A percentile compares a stretch with the other conserved stretches of the same genome.
phyloP scores from a whole-genome alignment of 1,284 basidiomycete genomes.

The Sanghuangporus baumii region DNA sequence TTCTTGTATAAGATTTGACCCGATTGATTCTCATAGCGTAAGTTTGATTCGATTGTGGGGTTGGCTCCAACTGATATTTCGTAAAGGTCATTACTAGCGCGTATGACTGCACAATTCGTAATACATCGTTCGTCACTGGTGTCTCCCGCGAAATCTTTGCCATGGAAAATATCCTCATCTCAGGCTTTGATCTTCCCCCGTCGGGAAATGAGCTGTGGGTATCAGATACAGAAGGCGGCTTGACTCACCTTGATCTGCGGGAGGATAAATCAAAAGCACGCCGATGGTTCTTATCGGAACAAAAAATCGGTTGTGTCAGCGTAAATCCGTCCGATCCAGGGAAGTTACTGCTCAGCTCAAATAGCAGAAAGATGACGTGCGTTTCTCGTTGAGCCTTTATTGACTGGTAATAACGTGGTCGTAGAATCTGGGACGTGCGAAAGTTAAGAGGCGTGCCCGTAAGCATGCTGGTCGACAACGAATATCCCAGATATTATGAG shows the following conservation, averaged over 20 bases:
- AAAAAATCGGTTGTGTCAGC: constrained; percentile 73
- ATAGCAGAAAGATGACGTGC: constrained; percentile 62
- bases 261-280: constrained; percentile 49
- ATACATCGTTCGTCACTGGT: constrained; percentile 61
- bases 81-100: constrained; percentile 67
- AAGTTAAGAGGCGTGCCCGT: constrained; percentile 44
- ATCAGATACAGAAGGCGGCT: constrained; percentile 61
- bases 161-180: constrained; percentile 53
- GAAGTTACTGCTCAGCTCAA: constrained; percentile 67
- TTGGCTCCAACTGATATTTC: constrained; percentile 2
- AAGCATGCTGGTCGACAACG: constrained; percentile 22
- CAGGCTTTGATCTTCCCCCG: constrained; percentile 59
- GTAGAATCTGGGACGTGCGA: constrained; percentile 72
- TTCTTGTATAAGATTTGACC: constrained; percentile 68
- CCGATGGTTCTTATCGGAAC: constrained; percentile 58
- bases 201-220: constrained; percentile 75
- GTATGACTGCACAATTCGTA: constrained; percentile 73
- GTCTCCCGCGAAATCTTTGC: constrained; percentile 62
- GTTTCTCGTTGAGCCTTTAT: constrained; percentile 18
- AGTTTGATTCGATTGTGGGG: constrained; percentile 19
- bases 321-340: constrained; percentile 65
- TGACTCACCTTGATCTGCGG: constrained; percentile 68
- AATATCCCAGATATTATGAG: constrained; percentile 40
- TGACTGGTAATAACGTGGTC: not conserved
- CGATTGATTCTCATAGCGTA: constrained; percentile 65